These are phyloP conservation scores for Mollisiaceae sp. DNA, from an alignment of 2,329 filamentous ascomycete genomes.

Conservation along the genomic window DNA sequence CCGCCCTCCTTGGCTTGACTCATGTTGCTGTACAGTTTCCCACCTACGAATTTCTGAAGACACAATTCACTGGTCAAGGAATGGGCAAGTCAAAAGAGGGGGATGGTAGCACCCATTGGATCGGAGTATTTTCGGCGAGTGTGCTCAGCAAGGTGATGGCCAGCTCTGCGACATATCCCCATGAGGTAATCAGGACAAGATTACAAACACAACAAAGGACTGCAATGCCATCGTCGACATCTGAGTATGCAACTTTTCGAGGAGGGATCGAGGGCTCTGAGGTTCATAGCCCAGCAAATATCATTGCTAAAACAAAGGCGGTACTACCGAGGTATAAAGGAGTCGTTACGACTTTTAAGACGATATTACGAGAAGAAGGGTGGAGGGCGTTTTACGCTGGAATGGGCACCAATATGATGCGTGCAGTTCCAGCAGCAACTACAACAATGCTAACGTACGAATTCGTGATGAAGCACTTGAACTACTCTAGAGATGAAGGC, in stretches of 20 bases:
- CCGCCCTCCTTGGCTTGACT: constrained; percentile 86
- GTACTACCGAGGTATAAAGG: constrained; percentile 68
- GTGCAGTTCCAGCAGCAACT: constrained; percentile 91
- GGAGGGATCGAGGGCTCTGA: constrained; percentile 37
- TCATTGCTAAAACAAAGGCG: constrained; percentile 39
- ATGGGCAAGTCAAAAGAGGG: constrained; percentile 71
- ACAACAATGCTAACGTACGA: constrained; percentile 99
- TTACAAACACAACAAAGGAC: constrained; percentile 91
- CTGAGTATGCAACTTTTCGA: constrained; percentile 57
- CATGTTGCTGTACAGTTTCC: constrained; percentile 98
- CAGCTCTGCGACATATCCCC: constrained; percentile 93
- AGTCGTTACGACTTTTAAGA: constrained; percentile 79
- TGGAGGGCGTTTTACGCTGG: constrained; percentile 97
- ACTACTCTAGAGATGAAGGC: constrained; percentile 38
- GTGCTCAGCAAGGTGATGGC: constrained; percentile 94
- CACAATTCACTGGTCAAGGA: constrained; percentile 83
- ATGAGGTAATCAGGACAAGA: constrained; percentile 92
- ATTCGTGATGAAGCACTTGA: constrained; percentile 55
- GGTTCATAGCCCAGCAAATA: constrained; percentile 22
- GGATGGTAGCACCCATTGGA: constrained; percentile 71
- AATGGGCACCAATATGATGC: constrained; percentile 96
- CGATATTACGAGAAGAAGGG: constrained; percentile 87
- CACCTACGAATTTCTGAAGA: constrained; percentile 92
- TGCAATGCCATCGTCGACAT: constrained; percentile 52
- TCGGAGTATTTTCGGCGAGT: constrained; percentile 85